Base-by-base conservation (phyloP, 78 protist genomes). In the Monosiga brevicollis region DNA sequence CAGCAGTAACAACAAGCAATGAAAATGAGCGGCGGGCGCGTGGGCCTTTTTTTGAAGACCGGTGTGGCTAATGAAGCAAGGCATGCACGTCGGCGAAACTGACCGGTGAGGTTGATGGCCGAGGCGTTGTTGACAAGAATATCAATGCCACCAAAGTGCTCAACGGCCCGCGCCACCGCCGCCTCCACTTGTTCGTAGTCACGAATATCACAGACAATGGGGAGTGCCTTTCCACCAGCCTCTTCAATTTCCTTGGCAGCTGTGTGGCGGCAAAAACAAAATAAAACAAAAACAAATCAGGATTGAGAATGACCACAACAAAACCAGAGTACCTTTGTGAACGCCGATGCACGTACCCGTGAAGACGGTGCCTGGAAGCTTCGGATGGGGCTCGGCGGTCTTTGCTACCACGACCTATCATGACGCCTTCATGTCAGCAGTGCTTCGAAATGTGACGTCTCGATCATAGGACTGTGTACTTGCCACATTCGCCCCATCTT, bases 131-230 rank as follows among this genome's bases (percentile, higher is more conserved):
- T 93, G 71, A 93, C 86, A n/a, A 90, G 77, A 32, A 90, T 86
- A 84, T 93, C 95, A 11, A 93, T 89, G 76, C 95, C 95, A 38
- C 93, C 93, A 76, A 93, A 93, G 73, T 43, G 55, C 49, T 84
- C 80, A 38, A 89, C 94, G n/a, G 91, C 91, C 39, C 36, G 39
- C 32, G 85, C 71, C 54, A 92, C 90, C 32, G 95, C 93, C 22
- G 15, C 82, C 76, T 84, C 84, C 74, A 92, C 89, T 34, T 79
- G 83, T 34, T 86, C 87, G 75, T 92, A 91, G 73, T 25, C 25
- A 78, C 95, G 78, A 37, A 92, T 88, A 71, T 92, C 95, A 62
- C 85, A 84, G 0, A 71, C 62, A 22, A 85, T 71, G 26, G 91
- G 86, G 22, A 81, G 75, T 35, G 81, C 82, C 38, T 39, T 42